Evolutionary conservation across 148 eudicot species (phyloP), one percentile per base, ranked within the genome.

Genomic region (Rhododendron griersonianum): DNA sequence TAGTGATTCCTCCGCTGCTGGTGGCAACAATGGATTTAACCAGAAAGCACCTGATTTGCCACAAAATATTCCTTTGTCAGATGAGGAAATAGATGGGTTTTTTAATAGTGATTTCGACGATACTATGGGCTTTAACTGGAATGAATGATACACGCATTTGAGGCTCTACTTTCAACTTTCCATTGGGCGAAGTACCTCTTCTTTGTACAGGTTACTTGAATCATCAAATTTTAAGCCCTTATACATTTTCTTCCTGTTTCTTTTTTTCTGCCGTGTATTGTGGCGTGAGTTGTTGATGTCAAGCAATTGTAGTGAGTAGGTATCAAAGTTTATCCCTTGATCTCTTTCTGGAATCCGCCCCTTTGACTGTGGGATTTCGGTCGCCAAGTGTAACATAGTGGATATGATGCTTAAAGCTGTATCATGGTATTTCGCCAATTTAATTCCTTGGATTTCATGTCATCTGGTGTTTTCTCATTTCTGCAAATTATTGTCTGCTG

Each of bases 111-210:
- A 91, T 79, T 91, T 95, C 76, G 99, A 95, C 44, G 96, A 92
- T 71, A 91, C 82, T 78, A 87, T 95, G 92, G 95, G 88, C 86
- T 95, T 86, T 87, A 91, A 84, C 55, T 95, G 99, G 99, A 95
- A 95, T 92, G 93, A 89, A 16, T 94, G 90, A 94, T 78, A 6
- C 37, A 80, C 50, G 74, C 81, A 53, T 81, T 67, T 83, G 84
- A 28, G 30, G 45, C 53, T 41, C 45, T 57, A 41, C 57, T 45
- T 85, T 79, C 5, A 80, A 50, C 67, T 86, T 80, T 71, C 82
- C 57, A 41, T 35, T 30, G 23, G 59, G 69, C 25, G 15, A 39
- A 83, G 77, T 84, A 47, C 88, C 78, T 55, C 77, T 73, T 84
- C 85, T 75, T 85, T 92, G 94, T 92, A 92, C 93, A 91, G 94